phyloP scores from a whole-genome alignment of 495 filamentous ascomycete genomes.

The Pseudevernia furfuracea region DNA sequence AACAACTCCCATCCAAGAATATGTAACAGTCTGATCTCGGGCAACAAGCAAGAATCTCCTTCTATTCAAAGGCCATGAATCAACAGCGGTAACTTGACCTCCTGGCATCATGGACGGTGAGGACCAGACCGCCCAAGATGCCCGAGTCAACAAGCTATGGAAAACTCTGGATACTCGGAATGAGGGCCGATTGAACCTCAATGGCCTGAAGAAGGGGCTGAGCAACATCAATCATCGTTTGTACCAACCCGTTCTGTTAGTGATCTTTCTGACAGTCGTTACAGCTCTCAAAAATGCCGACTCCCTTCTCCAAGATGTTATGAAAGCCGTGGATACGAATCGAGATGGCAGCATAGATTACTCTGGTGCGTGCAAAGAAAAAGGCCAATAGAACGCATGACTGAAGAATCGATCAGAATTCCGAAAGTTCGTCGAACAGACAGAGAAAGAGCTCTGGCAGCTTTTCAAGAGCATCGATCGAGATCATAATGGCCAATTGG shows the following conservation, averaged over 20 bases:
- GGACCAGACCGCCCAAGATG: slow-evolving; percentile 63
- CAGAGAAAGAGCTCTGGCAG: slow-evolving; percentile 69
- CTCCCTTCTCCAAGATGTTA: slow-evolving; percentile 68
- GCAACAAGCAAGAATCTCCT: neutral
- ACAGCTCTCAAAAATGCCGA: slow-evolving; percentile 91
- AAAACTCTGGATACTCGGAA: slow-evolving; percentile 63
- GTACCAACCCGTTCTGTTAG: slow-evolving; percentile 35
- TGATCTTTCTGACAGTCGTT: slow-evolving; percentile 22
- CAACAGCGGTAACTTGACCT: slow-evolving; percentile 7
- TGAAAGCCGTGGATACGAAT: slow-evolving; percentile 74
- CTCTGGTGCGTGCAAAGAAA: slow-evolving; percentile 51
- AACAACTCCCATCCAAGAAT: neutral
- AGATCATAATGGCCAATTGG: slow-evolving; percentile 79
- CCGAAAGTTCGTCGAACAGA: slow-evolving; percentile 72
- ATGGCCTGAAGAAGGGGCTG: slow-evolving; percentile 74
- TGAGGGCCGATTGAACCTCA: slow-evolving; percentile 72
- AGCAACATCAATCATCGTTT: slow-evolving; percentile 88
- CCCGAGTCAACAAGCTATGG: slow-evolving; percentile 75
- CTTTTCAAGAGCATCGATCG: slow-evolving; percentile 85
- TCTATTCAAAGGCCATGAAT: slow-evolving; percentile 14
- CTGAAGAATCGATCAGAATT: slow-evolving; percentile 55
- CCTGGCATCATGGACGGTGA: slow-evolving; percentile 39
- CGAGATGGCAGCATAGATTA: slow-evolving; percentile 86
- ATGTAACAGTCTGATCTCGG: neutral
- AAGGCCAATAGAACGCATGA: neutral